A percentile compares a stretch with the other conserved stretches of the same genome.
phyloP scores from a whole-genome alignment of 495 filamentous ascomycete genomes.

The Elasticomyces elasticus region DNA sequence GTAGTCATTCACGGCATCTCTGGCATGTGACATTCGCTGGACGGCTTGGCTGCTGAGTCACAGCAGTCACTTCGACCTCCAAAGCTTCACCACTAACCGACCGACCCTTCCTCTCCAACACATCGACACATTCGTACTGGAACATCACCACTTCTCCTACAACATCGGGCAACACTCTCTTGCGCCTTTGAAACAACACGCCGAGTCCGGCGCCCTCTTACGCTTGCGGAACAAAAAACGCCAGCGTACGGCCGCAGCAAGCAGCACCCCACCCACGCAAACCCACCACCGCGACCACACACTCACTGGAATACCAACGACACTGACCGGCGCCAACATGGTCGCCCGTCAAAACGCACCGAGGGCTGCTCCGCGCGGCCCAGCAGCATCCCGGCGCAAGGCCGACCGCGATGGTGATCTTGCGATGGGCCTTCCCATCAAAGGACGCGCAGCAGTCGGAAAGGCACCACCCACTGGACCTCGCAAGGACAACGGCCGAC shows the following conservation, averaged over 20 bases:
- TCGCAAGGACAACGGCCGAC: background rate
- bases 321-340: background rate
- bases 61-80: too few species aligned
- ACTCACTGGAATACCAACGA: background rate
- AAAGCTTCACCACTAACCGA: too few species aligned
- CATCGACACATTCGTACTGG: too few species aligned
- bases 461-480: constrained; percentile 8
- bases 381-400: constrained; percentile 2
- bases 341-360: background rate
- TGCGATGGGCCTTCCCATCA: constrained; percentile 9
- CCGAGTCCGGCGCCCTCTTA: background rate
- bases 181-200: background rate
- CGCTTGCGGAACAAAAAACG: background rate
- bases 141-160: background rate
- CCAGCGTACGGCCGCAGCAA: background rate
- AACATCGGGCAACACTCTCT: background rate
- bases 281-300: background rate
- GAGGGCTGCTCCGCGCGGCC: constrained; percentile 5
- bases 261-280: background rate
- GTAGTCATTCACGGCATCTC: too few species aligned
- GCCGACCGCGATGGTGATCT: constrained; percentile 13
- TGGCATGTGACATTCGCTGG: too few species aligned
- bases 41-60: too few species aligned
- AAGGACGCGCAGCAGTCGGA: constrained; percentile 3
- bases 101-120: too few species aligned